A percentile compares a stretch with the other conserved stretches of the same genome.
Evolutionary conservation across 257 asterid species (phyloP).

Genomic region (Euphrasia confusa): DNA sequence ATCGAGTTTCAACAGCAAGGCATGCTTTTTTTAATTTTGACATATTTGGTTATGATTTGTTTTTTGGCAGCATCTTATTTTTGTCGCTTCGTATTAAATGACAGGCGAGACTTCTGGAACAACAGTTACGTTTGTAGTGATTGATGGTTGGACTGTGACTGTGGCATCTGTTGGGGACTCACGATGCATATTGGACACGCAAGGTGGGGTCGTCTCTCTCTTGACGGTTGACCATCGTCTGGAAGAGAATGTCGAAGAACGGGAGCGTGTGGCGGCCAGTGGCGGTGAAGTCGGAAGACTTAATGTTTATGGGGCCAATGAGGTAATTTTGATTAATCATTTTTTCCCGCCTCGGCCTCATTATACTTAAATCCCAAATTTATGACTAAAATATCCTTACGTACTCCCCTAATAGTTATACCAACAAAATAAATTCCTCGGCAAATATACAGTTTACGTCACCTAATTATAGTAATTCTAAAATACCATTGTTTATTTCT

Average conservation of each 20-base stretch:
- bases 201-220: conserved; percentile 82
- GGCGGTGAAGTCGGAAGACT: conserved; percentile 98
- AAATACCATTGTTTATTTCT: too few species aligned
- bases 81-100: conserved; percentile 21
- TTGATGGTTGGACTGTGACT: conserved; percentile 96
- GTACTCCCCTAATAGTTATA: too few species aligned
- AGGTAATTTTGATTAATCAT: conserved; percentile 36
- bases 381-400: too few species aligned
- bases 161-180: conserved; percentile 99
- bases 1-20: conserved; percentile 92
- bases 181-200: conserved; percentile 90
- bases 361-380: too few species aligned
- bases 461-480: too few species aligned
- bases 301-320: conserved; percentile 84
- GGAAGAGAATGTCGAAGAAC: conserved; percentile 92
- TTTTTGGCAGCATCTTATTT: conserved; percentile 22
- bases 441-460: too few species aligned
- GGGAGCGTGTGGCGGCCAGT: conserved; percentile 95
- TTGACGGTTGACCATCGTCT: conserved; percentile 91
- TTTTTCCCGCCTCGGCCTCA: too few species aligned
- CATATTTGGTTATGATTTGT: neutral
- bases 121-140: conserved; percentile 88
- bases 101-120: conserved; percentile 98
- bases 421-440: too few species aligned
- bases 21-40: conserved; percentile 13